Evolutionary conservation across 2,329 filamentous ascomycete genomes (phyloP).

Genomic region (Penicillium sp.): DNA sequence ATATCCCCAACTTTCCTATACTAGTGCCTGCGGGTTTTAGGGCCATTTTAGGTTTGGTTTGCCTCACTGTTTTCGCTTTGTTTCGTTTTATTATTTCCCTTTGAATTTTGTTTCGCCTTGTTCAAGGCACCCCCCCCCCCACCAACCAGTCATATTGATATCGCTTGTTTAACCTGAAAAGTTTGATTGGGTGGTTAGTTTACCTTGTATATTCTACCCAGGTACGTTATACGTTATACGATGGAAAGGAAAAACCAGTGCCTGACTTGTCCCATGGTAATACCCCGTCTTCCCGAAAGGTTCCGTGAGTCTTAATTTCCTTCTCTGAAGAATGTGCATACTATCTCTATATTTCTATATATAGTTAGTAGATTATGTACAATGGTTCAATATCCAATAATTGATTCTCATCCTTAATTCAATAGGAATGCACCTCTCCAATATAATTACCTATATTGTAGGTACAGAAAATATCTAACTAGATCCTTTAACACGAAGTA

Average conservation of each 20-base stretch:
- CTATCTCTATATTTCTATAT: neutral
- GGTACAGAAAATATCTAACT: neutral
- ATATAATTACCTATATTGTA: neutral
- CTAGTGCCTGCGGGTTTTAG: neutral
- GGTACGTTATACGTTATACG: neutral
- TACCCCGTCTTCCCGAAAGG: neutral
- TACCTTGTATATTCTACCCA: neutral
- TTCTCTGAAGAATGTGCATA: constrained; percentile 1
- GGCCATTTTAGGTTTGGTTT: constrained; percentile 1
- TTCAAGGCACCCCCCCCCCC: neutral
- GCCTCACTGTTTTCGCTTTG: neutral
- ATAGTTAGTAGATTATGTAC: neutral
- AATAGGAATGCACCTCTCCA: neutral
- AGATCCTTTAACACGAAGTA: neutral
- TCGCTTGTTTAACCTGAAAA: neutral
- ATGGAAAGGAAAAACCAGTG: neutral
- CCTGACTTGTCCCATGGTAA: constrained; percentile 2
- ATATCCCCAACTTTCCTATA: neutral
- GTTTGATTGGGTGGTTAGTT: neutral
- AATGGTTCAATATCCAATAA: neutral
- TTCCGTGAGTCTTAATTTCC: constrained; percentile 9
- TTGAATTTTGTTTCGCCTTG: neutral
- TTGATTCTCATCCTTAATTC: neutral
- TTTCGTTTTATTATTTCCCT: neutral
- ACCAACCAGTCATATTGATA: neutral